A percentile compares a stretch with the other conserved stretches of the same genome.
Evolutionary conservation across 2,329 filamentous ascomycete genomes (phyloP).

Genomic region (Neofusicoccum kwambonambiense): DNA sequence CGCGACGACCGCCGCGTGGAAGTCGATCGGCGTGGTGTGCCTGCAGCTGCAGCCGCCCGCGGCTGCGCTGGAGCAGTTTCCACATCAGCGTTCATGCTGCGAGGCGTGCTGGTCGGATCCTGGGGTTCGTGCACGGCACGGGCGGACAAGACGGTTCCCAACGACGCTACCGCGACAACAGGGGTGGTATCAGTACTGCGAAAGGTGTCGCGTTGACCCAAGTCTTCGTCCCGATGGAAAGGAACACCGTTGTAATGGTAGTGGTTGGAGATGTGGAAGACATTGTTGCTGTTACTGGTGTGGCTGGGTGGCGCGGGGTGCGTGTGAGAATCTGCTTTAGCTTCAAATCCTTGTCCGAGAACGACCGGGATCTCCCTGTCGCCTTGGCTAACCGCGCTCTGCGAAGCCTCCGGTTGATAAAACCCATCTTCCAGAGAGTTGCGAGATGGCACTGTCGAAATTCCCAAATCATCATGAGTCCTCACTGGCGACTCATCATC

Average conservation of each 20-base stretch:
- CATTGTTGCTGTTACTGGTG: slow-evolving; percentile 15
- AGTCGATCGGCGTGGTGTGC: background rate
- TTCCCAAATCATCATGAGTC: slow-evolving; percentile 16
- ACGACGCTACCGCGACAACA: slow-evolving; percentile 31
- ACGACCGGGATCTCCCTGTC: slow-evolving; percentile 15
- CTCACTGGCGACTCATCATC: background rate
- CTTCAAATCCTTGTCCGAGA: slow-evolving; percentile 12
- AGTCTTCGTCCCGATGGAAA: slow-evolving; percentile 12
- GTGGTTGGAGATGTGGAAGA: slow-evolving; percentile 15
- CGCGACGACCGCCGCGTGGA: slow-evolving; percentile 6
- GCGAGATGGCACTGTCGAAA: slow-evolving; percentile 4
- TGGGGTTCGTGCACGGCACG: slow-evolving; percentile 21
- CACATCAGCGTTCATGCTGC: slow-evolving; percentile 17
- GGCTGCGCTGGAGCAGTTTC: slow-evolving; percentile 1
- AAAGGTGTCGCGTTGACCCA: slow-evolving; percentile 6
- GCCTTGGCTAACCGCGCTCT: slow-evolving; percentile 10
- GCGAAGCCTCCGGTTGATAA: slow-evolving; percentile 2
- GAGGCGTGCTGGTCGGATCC: slow-evolving; percentile 10
- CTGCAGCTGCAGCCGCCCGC: slow-evolving; percentile 3
- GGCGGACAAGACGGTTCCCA: slow-evolving; percentile 34
- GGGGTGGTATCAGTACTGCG: slow-evolving; percentile 30
- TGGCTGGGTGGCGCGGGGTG: slow-evolving; percentile 13
- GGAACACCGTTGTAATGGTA: slow-evolving; percentile 19
- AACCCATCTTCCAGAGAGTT: background rate
- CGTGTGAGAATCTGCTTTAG: slow-evolving; percentile 1